Evolutionary conservation across 2,329 filamentous ascomycete genomes (phyloP).

Genomic region (Stemphylium beticola): DNA sequence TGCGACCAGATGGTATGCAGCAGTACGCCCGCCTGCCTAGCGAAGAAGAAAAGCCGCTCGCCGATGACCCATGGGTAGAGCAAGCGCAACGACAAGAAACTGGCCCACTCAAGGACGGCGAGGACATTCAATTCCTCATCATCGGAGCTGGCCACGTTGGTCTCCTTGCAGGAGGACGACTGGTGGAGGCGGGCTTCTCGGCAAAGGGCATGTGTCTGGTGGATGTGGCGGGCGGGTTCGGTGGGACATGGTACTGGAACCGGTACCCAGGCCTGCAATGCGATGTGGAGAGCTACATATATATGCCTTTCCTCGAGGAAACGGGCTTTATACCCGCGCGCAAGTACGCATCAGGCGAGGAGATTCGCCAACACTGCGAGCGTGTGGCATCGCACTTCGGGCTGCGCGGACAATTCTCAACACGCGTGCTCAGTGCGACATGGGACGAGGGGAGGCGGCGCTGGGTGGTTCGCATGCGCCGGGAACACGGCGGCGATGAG

Average conservation of each 20-base stretch:
- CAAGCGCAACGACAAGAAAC: not conserved
- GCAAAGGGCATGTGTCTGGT: constrained; percentile 48
- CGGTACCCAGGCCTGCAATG: constrained; percentile 58
- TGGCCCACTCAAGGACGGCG: constrained; percentile 4
- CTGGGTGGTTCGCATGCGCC: constrained; percentile 19
- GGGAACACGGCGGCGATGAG: constrained; percentile 12
- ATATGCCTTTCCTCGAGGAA: constrained; percentile 66
- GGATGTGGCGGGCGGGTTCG: constrained; percentile 55
- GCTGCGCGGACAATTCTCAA: constrained; percentile 39
- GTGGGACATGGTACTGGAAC: constrained; percentile 58
- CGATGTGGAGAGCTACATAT: constrained; percentile 66
- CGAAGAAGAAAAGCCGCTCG: constrained; percentile 1
- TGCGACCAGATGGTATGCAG: constrained; percentile 3
- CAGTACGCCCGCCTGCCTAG: constrained; percentile 4
- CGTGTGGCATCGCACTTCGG: constrained; percentile 48
- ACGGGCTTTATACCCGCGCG: constrained; percentile 62
- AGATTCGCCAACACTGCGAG: constrained; percentile 53
- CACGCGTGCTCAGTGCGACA: constrained; percentile 23
- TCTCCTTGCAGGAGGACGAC: constrained; percentile 19
- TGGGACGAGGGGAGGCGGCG: constrained; percentile 20
- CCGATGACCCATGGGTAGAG: constrained; percentile 3
- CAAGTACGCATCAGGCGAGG: constrained; percentile 53
- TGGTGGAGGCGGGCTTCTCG: constrained; percentile 47
- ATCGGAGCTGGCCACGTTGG: constrained; percentile 6
- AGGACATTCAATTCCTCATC: constrained; percentile 8